Conservation (phyloP, 331 rosid genomes). For the Pyracantha coccinea region DNA sequence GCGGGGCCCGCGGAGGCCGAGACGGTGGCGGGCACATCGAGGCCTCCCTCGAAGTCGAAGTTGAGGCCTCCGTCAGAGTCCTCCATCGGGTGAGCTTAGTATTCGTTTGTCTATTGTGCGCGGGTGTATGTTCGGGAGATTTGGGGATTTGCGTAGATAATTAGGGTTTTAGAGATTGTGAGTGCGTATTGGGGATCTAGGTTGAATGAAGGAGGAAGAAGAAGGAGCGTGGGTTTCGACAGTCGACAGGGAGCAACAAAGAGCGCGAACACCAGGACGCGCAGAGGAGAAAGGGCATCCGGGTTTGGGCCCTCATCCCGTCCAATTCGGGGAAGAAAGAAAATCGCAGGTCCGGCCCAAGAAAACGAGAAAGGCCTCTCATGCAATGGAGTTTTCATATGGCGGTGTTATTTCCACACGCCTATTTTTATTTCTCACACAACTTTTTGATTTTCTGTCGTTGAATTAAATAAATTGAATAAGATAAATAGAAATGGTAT, state of each 20-base stretch:
- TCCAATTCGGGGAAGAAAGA: neutral
- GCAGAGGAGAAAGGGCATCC: neutral
- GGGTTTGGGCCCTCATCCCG: neutral
- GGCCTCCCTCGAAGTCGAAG: slow-evolving; percentile 99
- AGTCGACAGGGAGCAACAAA: neutral
- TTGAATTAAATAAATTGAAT: too few species aligned
- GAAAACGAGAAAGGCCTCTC: neutral
- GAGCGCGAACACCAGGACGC: neutral
- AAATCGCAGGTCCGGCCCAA: neutral
- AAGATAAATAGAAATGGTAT: too few species aligned
- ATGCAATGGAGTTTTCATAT: neutral
- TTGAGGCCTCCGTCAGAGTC: slow-evolving; percentile 95
- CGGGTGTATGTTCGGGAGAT: neutral
- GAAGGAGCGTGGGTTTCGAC: neutral
- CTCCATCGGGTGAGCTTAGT: slow-evolving; percentile 45
- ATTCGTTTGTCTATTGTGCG: neutral
- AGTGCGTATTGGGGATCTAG: neutral
- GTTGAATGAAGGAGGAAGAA: neutral
- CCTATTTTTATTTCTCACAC: too few species aligned
- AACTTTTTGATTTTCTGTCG: too few species aligned
- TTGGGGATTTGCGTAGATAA: neutral
- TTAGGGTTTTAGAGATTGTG: slow-evolving; percentile 13
- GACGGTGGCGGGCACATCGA: slow-evolving; percentile 40
- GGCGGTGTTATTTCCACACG: fast-evolving
- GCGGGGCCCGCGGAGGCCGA: slow-evolving; percentile 25